These are phyloP conservation scores for Phytophthora gonapodyides DNA, from an alignment of 352 stramenopile species.

Conservation along the genomic window DNA sequence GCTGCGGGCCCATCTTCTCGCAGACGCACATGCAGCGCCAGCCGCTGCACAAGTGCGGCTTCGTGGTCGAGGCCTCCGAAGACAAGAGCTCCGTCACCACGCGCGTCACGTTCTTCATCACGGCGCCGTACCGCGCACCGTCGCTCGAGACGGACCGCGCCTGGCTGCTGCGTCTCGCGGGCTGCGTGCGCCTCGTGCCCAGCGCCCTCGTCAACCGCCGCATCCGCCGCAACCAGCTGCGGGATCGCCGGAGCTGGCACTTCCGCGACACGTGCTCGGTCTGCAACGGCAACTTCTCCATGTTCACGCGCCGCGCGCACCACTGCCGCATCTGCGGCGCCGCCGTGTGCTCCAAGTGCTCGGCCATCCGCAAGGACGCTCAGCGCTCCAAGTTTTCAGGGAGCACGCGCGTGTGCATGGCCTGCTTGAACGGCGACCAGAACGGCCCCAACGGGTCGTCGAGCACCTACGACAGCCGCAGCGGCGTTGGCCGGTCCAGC, in stretches of 20 bases:
- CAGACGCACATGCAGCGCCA: conserved; percentile 53
- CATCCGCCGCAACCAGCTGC: conserved; percentile 65
- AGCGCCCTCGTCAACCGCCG: conserved; percentile 76
- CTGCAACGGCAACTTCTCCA: conserved; percentile 67
- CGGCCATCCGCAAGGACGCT: conserved; percentile 51
- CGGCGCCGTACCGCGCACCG: conserved; percentile 40
- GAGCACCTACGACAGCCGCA: conserved; percentile 35
- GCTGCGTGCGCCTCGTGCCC: conserved; percentile 57
- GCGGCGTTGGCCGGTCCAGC: conserved; percentile 29
- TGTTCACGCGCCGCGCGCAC: conserved; percentile 72
- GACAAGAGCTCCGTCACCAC: conserved; percentile 57
- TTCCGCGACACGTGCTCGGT: conserved; percentile 62
- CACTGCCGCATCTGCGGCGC: conserved; percentile 80
- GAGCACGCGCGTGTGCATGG: conserved; percentile 66
- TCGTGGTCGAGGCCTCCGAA: conserved; percentile 75
- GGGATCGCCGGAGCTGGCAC: conserved; percentile 63
- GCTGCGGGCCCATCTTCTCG: conserved; percentile 55
- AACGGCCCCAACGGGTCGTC: conserved; percentile 32
- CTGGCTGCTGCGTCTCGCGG: conserved; percentile 66
- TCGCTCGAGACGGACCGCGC: conserved; percentile 50
- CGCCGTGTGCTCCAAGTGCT: conserved; percentile 82
- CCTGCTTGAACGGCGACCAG: conserved; percentile 73
- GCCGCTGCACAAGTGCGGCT: conserved; percentile 65
- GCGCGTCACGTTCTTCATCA: conserved; percentile 80
- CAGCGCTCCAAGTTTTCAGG: conserved; percentile 40